Percentiles rank a stretch among this genome's conserved stretches.
phyloP scores from a whole-genome alignment of 2,329 filamentous ascomycete species.

The Penicillium vulpinum region DNA sequence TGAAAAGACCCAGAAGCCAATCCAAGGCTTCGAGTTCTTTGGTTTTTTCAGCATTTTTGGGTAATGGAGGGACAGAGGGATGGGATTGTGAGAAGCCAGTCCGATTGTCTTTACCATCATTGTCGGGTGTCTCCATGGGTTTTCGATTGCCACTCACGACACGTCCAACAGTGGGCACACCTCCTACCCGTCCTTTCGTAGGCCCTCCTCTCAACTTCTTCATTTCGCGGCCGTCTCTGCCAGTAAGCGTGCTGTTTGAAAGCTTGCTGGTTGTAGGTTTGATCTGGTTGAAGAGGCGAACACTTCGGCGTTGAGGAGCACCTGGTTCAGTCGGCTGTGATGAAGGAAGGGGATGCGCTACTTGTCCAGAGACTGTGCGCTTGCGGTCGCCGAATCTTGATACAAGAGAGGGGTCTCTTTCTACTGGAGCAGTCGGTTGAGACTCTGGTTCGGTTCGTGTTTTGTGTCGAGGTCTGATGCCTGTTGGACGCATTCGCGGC shows the following conservation, averaged over 20 bases:
- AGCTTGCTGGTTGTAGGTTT: slow-evolving; percentile 65
- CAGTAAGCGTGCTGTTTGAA: slow-evolving; percentile 60
- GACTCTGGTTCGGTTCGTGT: slow-evolving; percentile 43
- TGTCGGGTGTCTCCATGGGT: slow-evolving; percentile 60
- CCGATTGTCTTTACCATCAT: slow-evolving; percentile 64
- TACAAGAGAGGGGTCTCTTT: slow-evolving; percentile 34
- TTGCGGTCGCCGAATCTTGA: slow-evolving; percentile 66
- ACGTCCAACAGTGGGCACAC: slow-evolving; percentile 72
- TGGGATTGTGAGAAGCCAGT: slow-evolving; percentile 36
- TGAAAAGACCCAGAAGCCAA: slow-evolving; percentile 76
- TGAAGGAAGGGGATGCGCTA: slow-evolving; percentile 51
- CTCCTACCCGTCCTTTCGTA: slow-evolving; percentile 65
- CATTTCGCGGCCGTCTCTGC: slow-evolving; percentile 68
- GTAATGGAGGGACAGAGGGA: slow-evolving; percentile 25
- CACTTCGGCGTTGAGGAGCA: slow-evolving; percentile 67
- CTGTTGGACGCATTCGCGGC: slow-evolving; percentile 62
- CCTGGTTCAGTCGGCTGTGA: slow-evolving; percentile 62
- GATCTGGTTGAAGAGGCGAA: slow-evolving; percentile 69
- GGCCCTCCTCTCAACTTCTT: slow-evolving; percentile 80
- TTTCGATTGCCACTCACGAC: slow-evolving; percentile 91
- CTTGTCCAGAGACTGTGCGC: slow-evolving; percentile 86
- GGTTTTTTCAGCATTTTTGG: slow-evolving; percentile 52
- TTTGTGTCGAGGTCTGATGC: slow-evolving; percentile 45
- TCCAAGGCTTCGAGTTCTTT: slow-evolving; percentile 74
- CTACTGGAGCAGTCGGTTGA: slow-evolving; percentile 33